Evolutionary conservation across 768 basidiomycete genomes (phyloP), one percentile per base, ranked within the genome.

Genomic region (Leccinum longicurvipes): DNA sequence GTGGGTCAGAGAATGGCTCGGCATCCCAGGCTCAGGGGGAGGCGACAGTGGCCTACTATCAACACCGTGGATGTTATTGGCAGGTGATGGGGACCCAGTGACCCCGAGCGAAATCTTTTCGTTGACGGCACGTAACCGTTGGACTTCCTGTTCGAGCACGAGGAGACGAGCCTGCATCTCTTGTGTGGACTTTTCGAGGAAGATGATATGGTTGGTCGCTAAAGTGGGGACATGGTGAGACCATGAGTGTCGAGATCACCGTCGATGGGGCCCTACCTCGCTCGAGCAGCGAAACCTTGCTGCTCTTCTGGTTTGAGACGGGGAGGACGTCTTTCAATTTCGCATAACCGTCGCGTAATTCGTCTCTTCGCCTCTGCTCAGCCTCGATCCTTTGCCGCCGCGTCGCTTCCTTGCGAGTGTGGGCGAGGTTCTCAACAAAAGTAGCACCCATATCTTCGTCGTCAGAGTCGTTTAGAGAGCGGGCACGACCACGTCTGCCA

Each of bases 251-350:
- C 50, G 44, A 32, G 48, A 55, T 31, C 42, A 45, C 19, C 39
- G 60, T 15, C 28, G 53, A 54, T 47, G 58, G 48, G 51, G 67
- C 81, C 81, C 57, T 65, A 92, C 91, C 90, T 82, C 93, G 81
- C 73, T 94, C 93, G 54, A 95, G 77, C 55, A 94, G 74, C 24
- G 89, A 91, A 17, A 93, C 89, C 69, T 95, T 95, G 76, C 89
- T 92, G 70, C 87, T 86, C 76, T 93, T 91, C 78, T 93, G 91
- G 72, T 91, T 93, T 12, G 88, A 89, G 51, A 87, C 80, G 3
- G 93, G 93, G 7, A 95, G 77, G 24, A 89, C 88, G 59, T 93
- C 91, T 73, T 91, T 92, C 72, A 95, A 77, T 67, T 87, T 86
- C 32, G 87, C 86, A 73, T 94, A 95, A 25, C 91, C 92, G 66